Conservation (phyloP, 345 rosid species). For the Adansonia digitata region DNA sequence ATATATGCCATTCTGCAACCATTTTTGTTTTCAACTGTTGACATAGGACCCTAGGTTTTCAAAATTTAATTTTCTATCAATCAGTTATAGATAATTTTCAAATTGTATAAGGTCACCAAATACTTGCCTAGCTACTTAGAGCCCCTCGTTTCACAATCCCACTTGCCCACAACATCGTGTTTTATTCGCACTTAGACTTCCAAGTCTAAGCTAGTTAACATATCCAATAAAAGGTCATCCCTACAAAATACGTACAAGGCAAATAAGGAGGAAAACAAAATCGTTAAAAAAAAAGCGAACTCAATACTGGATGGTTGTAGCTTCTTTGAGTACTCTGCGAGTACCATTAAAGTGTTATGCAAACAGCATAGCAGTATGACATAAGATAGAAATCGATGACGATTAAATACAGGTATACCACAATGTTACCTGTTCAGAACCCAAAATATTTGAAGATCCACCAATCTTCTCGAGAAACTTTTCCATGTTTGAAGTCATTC, state of each 20-base stretch:
- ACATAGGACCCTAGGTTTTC: not conserved
- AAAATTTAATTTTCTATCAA: not conserved
- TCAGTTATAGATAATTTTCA: not conserved
- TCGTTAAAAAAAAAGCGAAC: not conserved
- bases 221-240: not conserved
- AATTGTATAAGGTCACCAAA: not conserved
- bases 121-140: not conserved
- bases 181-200: not conserved
- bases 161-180: not conserved
- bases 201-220: not conserved
- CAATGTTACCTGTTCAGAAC: constrained; percentile 15
- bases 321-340: constrained; percentile 5
- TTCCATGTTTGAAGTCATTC: constrained; percentile 31
- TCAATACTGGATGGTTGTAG: not conserved
- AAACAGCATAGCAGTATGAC: not conserved
- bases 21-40: not conserved
- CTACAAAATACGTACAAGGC: not conserved
- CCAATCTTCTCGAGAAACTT: constrained; percentile 25
- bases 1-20: not conserved
- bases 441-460: constrained; percentile 8
- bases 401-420: not conserved
- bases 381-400: not conserved
- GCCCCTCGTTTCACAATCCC: not conserved
- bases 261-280: not conserved
- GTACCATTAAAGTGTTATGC: constrained; percentile 8